Evolutionary conservation across 768 basidiomycete species (phyloP).

Genomic region (Naematelia encephala): DNA sequence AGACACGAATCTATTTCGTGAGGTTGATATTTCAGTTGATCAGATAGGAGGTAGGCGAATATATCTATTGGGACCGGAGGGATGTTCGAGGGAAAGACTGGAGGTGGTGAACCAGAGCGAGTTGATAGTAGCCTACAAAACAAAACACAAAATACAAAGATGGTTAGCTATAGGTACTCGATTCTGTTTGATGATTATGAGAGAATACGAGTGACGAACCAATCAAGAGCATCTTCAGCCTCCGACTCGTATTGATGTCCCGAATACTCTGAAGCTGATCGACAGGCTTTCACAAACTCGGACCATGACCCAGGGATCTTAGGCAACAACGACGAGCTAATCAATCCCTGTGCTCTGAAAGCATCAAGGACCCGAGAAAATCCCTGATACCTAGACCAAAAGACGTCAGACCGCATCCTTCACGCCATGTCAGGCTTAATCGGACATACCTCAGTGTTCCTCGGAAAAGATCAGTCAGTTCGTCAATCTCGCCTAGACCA

Average conservation of each 20-base stretch:
- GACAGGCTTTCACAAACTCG: constrained; percentile 51
- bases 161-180: no score
- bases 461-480: constrained; percentile 66
- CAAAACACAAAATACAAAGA: no score
- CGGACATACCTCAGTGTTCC: constrained; percentile 73
- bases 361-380: constrained; percentile 70
- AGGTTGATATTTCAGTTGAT: constrained; percentile 65
- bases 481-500: constrained; percentile 54
- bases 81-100: not conserved
- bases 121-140: not conserved
- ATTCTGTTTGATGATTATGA: no score
- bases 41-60: constrained; percentile 67
- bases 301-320: constrained; percentile 53
- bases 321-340: constrained; percentile 53
- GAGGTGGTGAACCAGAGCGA: not conserved
- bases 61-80: constrained; percentile 58
- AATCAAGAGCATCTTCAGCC: constrained; percentile 35
- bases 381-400: constrained; percentile 74
- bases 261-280: constrained; percentile 8
- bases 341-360: constrained; percentile 67
- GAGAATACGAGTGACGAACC: no score
- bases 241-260: constrained; percentile 18
- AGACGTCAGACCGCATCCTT: not conserved
- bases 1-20: constrained; percentile 83
- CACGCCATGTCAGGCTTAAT: no score